These are phyloP conservation scores for Hericium erinaceus DNA, from an alignment of 768 basidiomycete species.

Conservation along the genomic window DNA sequence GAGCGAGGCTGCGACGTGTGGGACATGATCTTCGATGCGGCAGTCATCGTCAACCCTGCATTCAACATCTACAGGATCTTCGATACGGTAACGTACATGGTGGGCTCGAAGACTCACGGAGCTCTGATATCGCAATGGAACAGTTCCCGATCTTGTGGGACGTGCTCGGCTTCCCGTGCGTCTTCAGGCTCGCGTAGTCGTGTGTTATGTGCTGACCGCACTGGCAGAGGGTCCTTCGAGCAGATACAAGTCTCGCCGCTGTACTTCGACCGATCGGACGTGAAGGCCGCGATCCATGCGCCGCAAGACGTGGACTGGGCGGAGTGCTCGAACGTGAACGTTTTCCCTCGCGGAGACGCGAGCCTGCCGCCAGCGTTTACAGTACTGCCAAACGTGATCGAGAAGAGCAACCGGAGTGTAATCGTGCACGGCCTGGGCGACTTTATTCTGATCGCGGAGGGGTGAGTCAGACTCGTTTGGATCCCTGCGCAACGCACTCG, in stretches of 20 bases:
- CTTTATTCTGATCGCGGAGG: constrained; percentile 65
- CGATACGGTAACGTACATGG: constrained; percentile 35
- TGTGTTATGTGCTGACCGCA: not conserved
- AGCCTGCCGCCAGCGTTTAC: constrained; percentile 55
- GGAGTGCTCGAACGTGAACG: constrained; percentile 50
- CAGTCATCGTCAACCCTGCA: constrained; percentile 57
- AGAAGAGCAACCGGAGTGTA: constrained; percentile 59
- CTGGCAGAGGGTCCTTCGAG: constrained; percentile 41
- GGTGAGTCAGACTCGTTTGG: constrained; percentile 30
- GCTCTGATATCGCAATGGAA: not conserved
- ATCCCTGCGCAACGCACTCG: no score
- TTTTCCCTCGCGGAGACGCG: constrained; percentile 53
- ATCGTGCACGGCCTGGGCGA: constrained; percentile 69
- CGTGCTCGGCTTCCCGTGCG: constrained; percentile 71
- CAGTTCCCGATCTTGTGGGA: constrained; percentile 66
- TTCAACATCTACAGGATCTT: constrained; percentile 75
- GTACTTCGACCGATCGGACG: constrained; percentile 63
- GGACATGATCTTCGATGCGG: constrained; percentile 54
- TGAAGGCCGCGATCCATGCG: constrained; percentile 65
- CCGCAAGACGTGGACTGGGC: constrained; percentile 51
- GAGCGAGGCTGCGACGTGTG: constrained; percentile 57
- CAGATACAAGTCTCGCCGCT: constrained; percentile 47
- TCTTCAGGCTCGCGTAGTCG: not conserved
- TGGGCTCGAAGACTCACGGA: not conserved
- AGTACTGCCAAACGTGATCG: constrained; percentile 66